Percentiles rank a stretch among this genome's conserved stretches.
Evolutionary conservation across 345 rosid genomes (phyloP).

Genomic region (Ailanthus altissimus): DNA sequence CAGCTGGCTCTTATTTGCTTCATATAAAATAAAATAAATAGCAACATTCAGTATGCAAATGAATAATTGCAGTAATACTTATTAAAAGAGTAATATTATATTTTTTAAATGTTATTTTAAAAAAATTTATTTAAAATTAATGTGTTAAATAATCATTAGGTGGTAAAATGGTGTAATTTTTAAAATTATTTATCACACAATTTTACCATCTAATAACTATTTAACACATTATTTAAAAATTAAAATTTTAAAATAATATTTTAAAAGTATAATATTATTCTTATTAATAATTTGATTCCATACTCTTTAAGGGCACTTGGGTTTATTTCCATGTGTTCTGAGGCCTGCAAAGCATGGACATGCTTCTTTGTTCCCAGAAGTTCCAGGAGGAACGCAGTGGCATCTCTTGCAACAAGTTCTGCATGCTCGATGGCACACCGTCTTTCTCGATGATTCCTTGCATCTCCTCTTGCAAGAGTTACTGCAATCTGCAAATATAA

Average conservation of each 20-base stretch:
- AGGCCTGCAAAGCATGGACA: conserved; percentile 56
- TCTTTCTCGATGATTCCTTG: conserved; percentile 44
- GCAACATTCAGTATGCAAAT: not conserved
- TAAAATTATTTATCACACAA: too few relatives aligned
- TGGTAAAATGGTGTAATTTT: too few relatives aligned
- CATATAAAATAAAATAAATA: not conserved
- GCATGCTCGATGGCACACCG: conserved; percentile 60
- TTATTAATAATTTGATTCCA: too few relatives aligned
- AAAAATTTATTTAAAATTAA: too few relatives aligned
- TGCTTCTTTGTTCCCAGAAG: conserved; percentile 42
- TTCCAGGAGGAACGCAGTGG: conserved; percentile 68
- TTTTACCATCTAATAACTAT: too few relatives aligned
- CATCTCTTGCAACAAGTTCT: conserved; percentile 53
- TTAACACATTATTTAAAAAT: too few relatives aligned
- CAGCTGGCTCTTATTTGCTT: too few relatives aligned
- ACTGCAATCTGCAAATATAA: conserved; percentile 40
- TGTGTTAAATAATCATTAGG: too few relatives aligned
- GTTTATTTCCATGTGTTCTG: conserved; percentile 47
- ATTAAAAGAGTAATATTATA: too few relatives aligned
- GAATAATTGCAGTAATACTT: not conserved
- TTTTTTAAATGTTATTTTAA: too few relatives aligned
- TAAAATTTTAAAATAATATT: too few relatives aligned
- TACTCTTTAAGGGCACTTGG: conserved; percentile 40
- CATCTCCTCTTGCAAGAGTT: conserved; percentile 46
- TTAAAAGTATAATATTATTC: too few relatives aligned